Base-by-base conservation (phyloP, 2,329 filamentous ascomycete species). In the Diaporthe longicolla region DNA sequence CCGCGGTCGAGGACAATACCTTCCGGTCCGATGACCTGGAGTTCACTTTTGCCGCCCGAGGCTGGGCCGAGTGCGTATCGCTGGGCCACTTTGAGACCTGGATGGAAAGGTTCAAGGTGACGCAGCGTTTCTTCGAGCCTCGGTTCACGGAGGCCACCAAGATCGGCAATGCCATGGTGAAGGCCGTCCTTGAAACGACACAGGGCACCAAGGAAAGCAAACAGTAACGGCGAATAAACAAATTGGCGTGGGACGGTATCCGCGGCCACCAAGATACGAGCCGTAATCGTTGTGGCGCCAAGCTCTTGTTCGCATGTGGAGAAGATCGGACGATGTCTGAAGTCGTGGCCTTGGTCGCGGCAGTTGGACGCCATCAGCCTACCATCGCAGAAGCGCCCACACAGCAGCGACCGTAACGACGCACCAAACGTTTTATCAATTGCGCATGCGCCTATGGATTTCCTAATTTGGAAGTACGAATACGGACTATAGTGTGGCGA, bases 21-120 rank as follows among this genome's bases (percentile, higher is more conserved):
- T 99, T 98, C 85, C 90, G 97, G n/a, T 93, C 93, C 32, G 97
- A 99, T 80, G 97, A 99, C 82, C 87, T 99, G 73, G 97, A 99
- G 83, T 99, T 99, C 81, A 98, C 96, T 0, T 98, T 99, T 85
- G 97, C 97, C 1, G 97, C 97, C 35, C 88, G 95, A 72, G 97
- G 95, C 8, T 99, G 97, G 97, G 97, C 95, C 54, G 95, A 98
- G 82, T 95, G 95, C 75, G 97, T 99, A 52, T 92, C 90, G 35
- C 91, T 98, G 75, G 94, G 96, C 3, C 94, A 98, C 82, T 98
- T 98, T 81, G 94, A 97, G 78, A 94, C 94, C 50, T 99, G 98
- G 88, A 89, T 93, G 77, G 94, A 97, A 86, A 91, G 97, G 74
- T 99, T 99, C 81, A 91, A 97, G 80, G 92, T 91, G 78, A 98